Evolutionary conservation across 768 basidiomycete genomes (phyloP), one percentile per base, ranked within the genome.

Genomic region (Leccinum aurantiacum): DNA sequence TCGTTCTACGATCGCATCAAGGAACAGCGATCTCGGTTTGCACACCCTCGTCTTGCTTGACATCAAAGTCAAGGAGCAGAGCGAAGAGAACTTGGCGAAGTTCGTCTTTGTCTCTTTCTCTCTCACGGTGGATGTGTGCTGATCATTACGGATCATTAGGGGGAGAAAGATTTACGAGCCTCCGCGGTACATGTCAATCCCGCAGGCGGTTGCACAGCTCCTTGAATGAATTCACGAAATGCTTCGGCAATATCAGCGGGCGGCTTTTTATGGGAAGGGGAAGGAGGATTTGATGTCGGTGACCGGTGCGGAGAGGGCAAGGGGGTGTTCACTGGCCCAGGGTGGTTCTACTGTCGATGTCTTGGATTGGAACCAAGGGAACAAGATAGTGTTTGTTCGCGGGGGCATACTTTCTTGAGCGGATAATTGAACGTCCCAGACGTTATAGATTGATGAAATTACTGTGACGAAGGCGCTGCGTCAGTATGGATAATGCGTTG

Each of bases 31-130:
- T 64, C 79, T 97, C 6, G 97, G 96, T 0, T 82, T 96, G 75
- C 97, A 99, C 69, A 98, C 97, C 2, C 84, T 98, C n/a, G 81
- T 98, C 2, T 76, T 99, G 64, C 78, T 98, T 27, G 97, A 99
- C 69, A 99, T 99, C 76, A 98, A 98, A 68, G 95, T 99, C 57
- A 93, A 96, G 73, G 97, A 98, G 73, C 95, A 98, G 77, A 96
- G 86, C 70, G 95, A 97, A 69, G 95, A 96, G 76, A 98, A 98
- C 75, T 77, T 98, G 58, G 94, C 93, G 1, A 84, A 93, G 96
- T 94, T 59, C 79, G 68, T 49, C 29, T 48, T 46, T 13, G 22
- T 38, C 17, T 10, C n/a, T 31, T 1, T 53, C 13, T 17, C 46
- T 33, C 51, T 22, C 24, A n/a, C 29, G 50, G 19, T 63, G 17